Base-by-base conservation (phyloP, 2,329 filamentous ascomycete species). In the Botrytis deweyae region DNA sequence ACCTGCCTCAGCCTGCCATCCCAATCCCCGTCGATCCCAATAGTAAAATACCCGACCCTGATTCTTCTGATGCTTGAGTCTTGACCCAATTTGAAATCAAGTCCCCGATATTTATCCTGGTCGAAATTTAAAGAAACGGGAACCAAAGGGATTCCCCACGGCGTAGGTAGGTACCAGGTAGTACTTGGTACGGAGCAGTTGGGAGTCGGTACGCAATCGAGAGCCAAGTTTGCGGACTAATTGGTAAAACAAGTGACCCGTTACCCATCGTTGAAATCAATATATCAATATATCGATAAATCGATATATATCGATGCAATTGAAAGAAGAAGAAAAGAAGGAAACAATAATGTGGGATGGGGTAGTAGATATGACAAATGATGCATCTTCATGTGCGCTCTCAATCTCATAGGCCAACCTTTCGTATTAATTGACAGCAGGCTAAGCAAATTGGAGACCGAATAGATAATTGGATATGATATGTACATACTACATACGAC, bases 101-200 rank as follows among this genome's bases (percentile, higher is more conserved):
- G 61, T 64, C 61, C 61, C 61, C 61, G 61, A 64, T 64, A n/a
- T 42, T 42, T 18, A 42, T 44, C 40, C 40, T 8, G 9, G 38
- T 64, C 40, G n/a, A 44, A 33, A 44, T 44, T 44, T 44, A 33
- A 40, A n/a, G 42, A 38, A 64, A 64, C 40, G 62, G 40, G 62
- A 64, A 64, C 1, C 61, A 64, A 64, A 64, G 25, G 25, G 38
- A 64, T 64, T 64, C 61, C 61, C 61, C 61, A 63, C 38, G 38
- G 61, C 38, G 61, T 2, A 20, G 58, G 33, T 42, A 14, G 40
- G 40, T 42, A 42, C 2, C 16, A 42, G 40, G 40, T 61, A 12
- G 9, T n/a, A 62, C 20, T 62, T 62, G 59, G 59, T 40, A 62
- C 59, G 59, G 33, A 62, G 36, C 6, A 36, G 59, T 33, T 20